A percentile compares a stretch with the other conserved stretches of the same genome.
Evolutionary conservation across 371 early-diverging fungal genomes (phyloP).

Genomic region (Lichtheimia hyalospora): DNA sequence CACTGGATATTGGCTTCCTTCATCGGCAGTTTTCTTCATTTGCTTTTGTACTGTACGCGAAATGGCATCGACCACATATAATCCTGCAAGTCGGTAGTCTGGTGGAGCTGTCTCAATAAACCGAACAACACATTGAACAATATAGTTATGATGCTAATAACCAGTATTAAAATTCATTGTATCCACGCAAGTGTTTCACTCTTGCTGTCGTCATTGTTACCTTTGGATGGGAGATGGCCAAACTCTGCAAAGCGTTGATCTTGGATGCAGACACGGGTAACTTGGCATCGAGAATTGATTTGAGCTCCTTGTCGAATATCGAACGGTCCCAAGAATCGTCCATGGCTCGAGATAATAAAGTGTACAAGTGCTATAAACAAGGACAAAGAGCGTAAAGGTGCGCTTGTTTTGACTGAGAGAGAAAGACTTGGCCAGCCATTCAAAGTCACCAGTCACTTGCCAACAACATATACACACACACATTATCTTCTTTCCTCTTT

Average conservation of each 20-base stretch:
- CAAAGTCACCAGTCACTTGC: not conserved
- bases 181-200: not conserved
- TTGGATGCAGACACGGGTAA: slow-evolving; percentile 66
- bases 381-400: not conserved
- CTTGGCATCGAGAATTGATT: slow-evolving; percentile 50
- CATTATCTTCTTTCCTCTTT: not conserved
- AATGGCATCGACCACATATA: slow-evolving; percentile 72
- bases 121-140: slow-evolving; percentile 48
- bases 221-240: slow-evolving; percentile 57
- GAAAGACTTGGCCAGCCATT: not conserved
- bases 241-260: slow-evolving; percentile 51
- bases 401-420: not conserved
- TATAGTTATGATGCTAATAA: slow-evolving; percentile 56
- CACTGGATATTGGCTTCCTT: slow-evolving; percentile 14
- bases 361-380: not conserved
- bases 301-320: slow-evolving; percentile 61
- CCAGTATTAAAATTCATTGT: not conserved
- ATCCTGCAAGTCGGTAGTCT: slow-evolving; percentile 63
- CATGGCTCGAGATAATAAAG: slow-evolving; percentile 19
- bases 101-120: slow-evolving; percentile 59
- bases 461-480: too few relatives aligned
- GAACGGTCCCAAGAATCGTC: slow-evolving; percentile 47
- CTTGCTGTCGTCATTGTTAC: slow-evolving; percentile 25
- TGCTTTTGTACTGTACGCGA: slow-evolving; percentile 50
- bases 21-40: slow-evolving; percentile 33